A percentile compares a stretch with the other conserved stretches of the same genome.
phyloP scores from a whole-genome alignment of 371 early-diverging fungal genomes.

The Homolaphlyctis polyrhiza region DNA sequence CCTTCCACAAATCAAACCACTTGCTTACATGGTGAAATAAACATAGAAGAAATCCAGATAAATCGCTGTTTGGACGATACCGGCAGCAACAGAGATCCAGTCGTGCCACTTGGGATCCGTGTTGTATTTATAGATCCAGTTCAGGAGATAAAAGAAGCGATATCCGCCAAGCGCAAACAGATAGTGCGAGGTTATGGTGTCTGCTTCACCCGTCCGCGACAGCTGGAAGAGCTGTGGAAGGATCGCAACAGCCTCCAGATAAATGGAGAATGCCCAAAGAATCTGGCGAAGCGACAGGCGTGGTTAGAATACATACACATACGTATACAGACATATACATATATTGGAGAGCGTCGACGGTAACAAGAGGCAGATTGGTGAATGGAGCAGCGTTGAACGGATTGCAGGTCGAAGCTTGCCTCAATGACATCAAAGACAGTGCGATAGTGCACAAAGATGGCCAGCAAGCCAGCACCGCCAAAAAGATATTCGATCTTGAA shows the following conservation, averaged over 20 bases:
- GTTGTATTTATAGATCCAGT: slow-evolving; percentile 92
- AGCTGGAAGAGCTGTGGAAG: slow-evolving; percentile 97
- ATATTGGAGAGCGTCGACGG: too few relatives aligned
- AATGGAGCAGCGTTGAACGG: too few relatives aligned
- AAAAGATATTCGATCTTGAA: slow-evolving; percentile 85
- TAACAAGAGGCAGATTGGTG: background rate
- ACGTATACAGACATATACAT: background rate
- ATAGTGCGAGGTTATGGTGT: slow-evolving; percentile 97
- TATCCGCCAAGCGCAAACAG: slow-evolving; percentile 97
- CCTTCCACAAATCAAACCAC: background rate
- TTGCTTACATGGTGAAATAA: slow-evolving; percentile 79
- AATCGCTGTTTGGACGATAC: slow-evolving; percentile 91
- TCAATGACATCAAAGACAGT: too few relatives aligned
- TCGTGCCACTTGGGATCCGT: slow-evolving; percentile 58
- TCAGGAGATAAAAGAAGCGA: slow-evolving; percentile 89
- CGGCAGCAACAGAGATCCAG: slow-evolving; percentile 78
- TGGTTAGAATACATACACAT: too few relatives aligned
- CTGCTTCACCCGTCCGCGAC: slow-evolving; percentile 95
- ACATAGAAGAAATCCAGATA: slow-evolving; percentile 98
- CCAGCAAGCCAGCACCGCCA: slow-evolving; percentile 61
- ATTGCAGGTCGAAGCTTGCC: too few relatives aligned
- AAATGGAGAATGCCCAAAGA: slow-evolving; percentile 94
- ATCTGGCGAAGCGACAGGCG: too few relatives aligned
- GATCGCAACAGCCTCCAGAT: slow-evolving; percentile 96
- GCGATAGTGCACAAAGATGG: slow-evolving; percentile 67